Conservation (phyloP, 139 green algal genomes). For the Chlorella sp. region DNA sequence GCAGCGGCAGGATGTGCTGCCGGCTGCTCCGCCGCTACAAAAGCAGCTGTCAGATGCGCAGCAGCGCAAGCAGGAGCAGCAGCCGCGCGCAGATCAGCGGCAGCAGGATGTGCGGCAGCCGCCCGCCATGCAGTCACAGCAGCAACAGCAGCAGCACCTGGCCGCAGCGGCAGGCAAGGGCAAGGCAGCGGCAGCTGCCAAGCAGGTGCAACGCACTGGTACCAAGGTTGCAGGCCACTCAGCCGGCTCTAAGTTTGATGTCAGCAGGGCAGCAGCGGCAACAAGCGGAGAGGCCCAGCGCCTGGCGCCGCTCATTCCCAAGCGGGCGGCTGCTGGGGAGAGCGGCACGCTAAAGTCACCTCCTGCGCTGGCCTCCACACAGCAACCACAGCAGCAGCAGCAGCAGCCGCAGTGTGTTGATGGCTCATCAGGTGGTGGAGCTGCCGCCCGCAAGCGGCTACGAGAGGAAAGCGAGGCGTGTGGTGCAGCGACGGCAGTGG, state of each 20-base stretch:
- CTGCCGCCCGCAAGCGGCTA: too few species aligned
- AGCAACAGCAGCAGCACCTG: neutral
- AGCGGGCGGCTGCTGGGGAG: neutral
- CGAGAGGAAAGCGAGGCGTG: too few species aligned
- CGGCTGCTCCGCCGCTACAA: neutral
- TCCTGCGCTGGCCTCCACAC: neutral
- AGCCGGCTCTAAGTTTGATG: neutral
- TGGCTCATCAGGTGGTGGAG: too few species aligned
- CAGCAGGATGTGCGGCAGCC: slow-evolving; percentile 16
- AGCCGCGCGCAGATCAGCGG: neutral
- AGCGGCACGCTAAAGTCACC: neutral
- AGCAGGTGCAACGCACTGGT: neutral
- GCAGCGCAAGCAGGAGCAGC: neutral
- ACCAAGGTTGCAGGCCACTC: neutral
- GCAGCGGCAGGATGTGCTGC: neutral
- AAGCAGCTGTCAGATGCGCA: neutral
- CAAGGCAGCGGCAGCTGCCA: neutral
- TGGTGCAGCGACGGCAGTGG: neutral
- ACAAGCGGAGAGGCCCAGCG: neutral
- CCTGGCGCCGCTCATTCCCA: neutral
- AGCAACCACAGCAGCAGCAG: neutral
- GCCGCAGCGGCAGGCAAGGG: neutral
- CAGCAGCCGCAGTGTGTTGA: neutral
- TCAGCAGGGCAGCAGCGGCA: neutral
- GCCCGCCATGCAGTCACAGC: neutral